A percentile compares a stretch with the other conserved stretches of the same genome.
phyloP scores from a whole-genome alignment of 2,329 filamentous ascomycete genomes.

The Fusarium coicis region DNA sequence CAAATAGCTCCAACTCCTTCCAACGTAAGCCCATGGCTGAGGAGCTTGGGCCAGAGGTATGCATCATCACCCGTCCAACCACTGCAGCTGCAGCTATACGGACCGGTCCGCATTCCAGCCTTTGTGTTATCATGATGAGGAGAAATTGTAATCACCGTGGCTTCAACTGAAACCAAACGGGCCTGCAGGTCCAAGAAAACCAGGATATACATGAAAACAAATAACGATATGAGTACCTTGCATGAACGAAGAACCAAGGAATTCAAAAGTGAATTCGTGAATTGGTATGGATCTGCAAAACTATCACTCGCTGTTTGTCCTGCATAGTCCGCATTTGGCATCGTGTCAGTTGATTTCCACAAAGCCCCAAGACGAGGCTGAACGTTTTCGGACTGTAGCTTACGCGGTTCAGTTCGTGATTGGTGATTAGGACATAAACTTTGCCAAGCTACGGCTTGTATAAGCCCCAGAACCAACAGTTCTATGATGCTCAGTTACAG shows the following conservation, averaged over 20 bases:
- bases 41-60: background rate
- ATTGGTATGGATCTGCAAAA: constrained; percentile 24
- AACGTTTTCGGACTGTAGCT: constrained; percentile 13
- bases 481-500: constrained; percentile 17
- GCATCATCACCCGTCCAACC: constrained; percentile 15
- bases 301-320: background rate
- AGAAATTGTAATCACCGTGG: background rate
- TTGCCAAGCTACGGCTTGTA: background rate
- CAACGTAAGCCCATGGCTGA: background rate
- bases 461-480: background rate
- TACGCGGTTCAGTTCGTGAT: constrained; percentile 4
- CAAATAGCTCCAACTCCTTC: background rate
- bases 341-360: background rate
- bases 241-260: background rate
- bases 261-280: background rate
- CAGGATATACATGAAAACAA: background rate
- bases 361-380: background rate
- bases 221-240: background rate
- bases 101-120: constrained; percentile 8
- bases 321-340: constrained; percentile 16
- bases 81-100: constrained; percentile 1
- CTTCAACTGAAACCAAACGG: constrained; percentile 7
- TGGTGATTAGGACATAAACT: background rate
- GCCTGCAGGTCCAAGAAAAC: background rate
- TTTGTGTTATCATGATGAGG: background rate